phyloP scores from a whole-genome alignment of 2,329 filamentous ascomycete genomes.

The Leptographium flavum region DNA sequence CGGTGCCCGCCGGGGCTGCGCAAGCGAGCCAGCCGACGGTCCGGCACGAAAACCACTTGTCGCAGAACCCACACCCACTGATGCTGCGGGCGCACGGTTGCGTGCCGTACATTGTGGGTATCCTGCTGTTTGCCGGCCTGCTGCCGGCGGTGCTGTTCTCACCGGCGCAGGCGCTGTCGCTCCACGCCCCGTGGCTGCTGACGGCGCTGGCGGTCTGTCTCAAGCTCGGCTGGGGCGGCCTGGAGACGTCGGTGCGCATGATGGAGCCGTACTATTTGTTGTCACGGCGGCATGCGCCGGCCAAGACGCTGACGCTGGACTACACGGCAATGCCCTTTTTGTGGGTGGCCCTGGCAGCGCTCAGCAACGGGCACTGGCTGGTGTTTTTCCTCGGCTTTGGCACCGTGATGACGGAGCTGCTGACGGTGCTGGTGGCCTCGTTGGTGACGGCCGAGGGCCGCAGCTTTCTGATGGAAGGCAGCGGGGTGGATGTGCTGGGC shows the following conservation, averaged over 20 bases:
- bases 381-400: slow-evolving; percentile 57
- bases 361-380: slow-evolving; percentile 49
- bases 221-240: slow-evolving; percentile 53
- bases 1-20: slow-evolving; percentile 24
- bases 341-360: slow-evolving; percentile 45
- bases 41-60: slow-evolving; percentile 28
- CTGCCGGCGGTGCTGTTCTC: slow-evolving; percentile 51
- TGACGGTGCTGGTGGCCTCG: slow-evolving; percentile 54
- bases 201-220: slow-evolving; percentile 51
- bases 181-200: slow-evolving; percentile 49
- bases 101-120: slow-evolving; percentile 43
- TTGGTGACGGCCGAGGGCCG: slow-evolving; percentile 50
- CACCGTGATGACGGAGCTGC: slow-evolving; percentile 56
- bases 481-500: slow-evolving; percentile 25
- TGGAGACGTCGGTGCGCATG: slow-evolving; percentile 58
- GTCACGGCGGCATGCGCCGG: slow-evolving; percentile 47
- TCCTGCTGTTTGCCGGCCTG: slow-evolving; percentile 40
- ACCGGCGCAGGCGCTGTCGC: slow-evolving; percentile 35
- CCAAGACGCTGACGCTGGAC: slow-evolving; percentile 54
- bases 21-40: slow-evolving; percentile 22
- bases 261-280: slow-evolving; percentile 64
- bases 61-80: slow-evolving; percentile 51
- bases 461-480: slow-evolving; percentile 27
- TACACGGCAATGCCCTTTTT: slow-evolving; percentile 60
- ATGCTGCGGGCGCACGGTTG: slow-evolving; percentile 49